Evolutionary conservation across 2,329 filamentous ascomycete species (phyloP), one percentile per base, ranked within the genome.

Genomic region (Colletotrichum sp.): DNA sequence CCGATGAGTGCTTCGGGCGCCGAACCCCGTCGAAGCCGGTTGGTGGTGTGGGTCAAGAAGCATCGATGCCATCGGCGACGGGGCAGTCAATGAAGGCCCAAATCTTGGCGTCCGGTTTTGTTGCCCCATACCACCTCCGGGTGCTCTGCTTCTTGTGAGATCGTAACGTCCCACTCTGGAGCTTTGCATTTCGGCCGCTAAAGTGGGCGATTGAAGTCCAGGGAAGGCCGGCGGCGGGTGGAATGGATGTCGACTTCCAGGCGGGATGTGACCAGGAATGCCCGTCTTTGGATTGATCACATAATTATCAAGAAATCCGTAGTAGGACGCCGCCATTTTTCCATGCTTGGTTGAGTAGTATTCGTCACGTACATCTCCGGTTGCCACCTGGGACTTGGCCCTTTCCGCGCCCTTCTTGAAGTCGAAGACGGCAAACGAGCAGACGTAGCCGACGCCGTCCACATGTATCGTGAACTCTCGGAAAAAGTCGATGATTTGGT

Each of bases 301-400:
- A 81, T 99, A 99, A 79, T 98, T 96, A 82, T 98, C 96, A 75
- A 98, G 88, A 83, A 99, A 99, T 3, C 96, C 96, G 81, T 97
- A 96, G 83, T 98, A 97, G 0, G 96, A 99, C 18, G 96, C 95
- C n/a, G 97, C 93, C 95, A 99, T 98, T 87, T 99, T 99, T 78
- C 96, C 95, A 81, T 99, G 96, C 82, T 98, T 98, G 12, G 96
- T 95, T 26, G 95, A 93, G 82, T 97, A 99, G 83, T 99, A 99
- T 80, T 98, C 96, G 75, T 97, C 95, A 13, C 97, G 92, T 12
- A 96, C 90, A 82, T 96, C 94, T 78, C 80, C 83, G 70, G 79
- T 83, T 76, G 75, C 85, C 13, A 84, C 85, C 49, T 83, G 82
- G 18, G 84, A 84, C 68, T 84, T 86, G 6, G 83, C 83, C 30